Conservation (phyloP, 176 grass and related monocot genomes). For the Carex littledalei region DNA sequence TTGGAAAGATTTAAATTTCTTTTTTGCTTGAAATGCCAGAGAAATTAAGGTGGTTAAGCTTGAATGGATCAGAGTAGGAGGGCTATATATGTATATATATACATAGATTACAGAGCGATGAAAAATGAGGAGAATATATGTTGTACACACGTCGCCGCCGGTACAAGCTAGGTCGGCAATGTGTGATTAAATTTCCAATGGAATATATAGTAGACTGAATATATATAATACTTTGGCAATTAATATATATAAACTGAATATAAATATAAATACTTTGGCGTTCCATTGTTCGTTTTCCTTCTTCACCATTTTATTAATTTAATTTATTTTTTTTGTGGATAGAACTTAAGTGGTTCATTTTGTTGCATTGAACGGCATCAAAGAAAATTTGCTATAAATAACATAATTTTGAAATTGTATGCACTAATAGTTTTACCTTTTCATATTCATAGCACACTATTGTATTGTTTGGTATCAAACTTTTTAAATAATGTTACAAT, state of each 20-base stretch:
- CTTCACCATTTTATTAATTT: not conserved
- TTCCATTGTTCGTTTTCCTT: not conserved
- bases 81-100: not conserved
- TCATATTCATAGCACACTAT: too few relatives aligned
- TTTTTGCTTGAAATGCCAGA: not conserved
- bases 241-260: not conserved
- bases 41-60: not conserved
- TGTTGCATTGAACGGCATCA: not conserved
- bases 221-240: not conserved
- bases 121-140: not conserved
- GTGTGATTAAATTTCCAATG: not conserved
- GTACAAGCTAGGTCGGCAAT: slow-evolving; percentile 2
- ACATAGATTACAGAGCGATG: not conserved
- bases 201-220: not conserved
- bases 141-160: slow-evolving; percentile 9
- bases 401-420: not conserved
- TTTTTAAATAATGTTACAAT: too few relatives aligned
- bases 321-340: not conserved
- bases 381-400: not conserved
- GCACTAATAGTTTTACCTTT: too few relatives aligned
- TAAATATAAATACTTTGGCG: not conserved
- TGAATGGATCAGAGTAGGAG: not conserved
- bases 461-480: too few relatives aligned
- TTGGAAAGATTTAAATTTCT: not conserved
- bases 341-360: not conserved